Conservation (phyloP, 1,139 yeast genomes). For the Yamadazyma sp. region DNA sequence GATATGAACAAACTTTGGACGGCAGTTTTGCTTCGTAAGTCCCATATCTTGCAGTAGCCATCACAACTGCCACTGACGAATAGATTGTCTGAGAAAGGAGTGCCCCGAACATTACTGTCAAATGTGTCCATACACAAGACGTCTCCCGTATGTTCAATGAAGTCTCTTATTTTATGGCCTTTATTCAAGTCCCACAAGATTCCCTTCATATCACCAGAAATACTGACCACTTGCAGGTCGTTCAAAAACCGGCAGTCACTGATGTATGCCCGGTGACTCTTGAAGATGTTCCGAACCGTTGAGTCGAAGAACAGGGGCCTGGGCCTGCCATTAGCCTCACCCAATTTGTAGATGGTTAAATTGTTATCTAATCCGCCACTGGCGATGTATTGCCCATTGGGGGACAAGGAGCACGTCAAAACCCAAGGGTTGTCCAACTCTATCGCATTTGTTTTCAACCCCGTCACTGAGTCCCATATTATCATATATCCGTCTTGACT, state of each 20-base stretch:
- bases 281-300: constrained; percentile 52
- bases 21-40: constrained; percentile 53
- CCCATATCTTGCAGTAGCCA: constrained; percentile 75
- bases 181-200: constrained; percentile 76
- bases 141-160: constrained; percentile 79
- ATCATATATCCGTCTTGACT: constrained; percentile 88
- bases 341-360: constrained; percentile 65
- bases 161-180: constrained; percentile 56
- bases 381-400: constrained; percentile 64
- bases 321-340: constrained; percentile 10
- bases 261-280: constrained; percentile 83
- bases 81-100: constrained; percentile 20
- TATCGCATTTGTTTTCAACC: constrained; percentile 70
- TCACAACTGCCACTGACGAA: constrained; percentile 80
- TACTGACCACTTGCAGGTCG: constrained; percentile 58
- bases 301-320: constrained; percentile 7
- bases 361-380: constrained; percentile 83
- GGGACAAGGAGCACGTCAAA: constrained; percentile 70
- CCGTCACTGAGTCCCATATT: constrained; percentile 79
- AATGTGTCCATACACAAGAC: constrained; percentile 56
- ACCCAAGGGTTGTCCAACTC: constrained; percentile 77
- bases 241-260: constrained; percentile 68
- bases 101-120: constrained; percentile 12
- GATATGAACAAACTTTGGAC: constrained; percentile 63
- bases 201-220: constrained; percentile 84